Percentiles rank a stretch among this genome's conserved stretches.
These are phyloP conservation scores for Fusarium chaquense DNA, from an alignment of 2,329 filamentous ascomycete species.

Conservation along the genomic window DNA sequence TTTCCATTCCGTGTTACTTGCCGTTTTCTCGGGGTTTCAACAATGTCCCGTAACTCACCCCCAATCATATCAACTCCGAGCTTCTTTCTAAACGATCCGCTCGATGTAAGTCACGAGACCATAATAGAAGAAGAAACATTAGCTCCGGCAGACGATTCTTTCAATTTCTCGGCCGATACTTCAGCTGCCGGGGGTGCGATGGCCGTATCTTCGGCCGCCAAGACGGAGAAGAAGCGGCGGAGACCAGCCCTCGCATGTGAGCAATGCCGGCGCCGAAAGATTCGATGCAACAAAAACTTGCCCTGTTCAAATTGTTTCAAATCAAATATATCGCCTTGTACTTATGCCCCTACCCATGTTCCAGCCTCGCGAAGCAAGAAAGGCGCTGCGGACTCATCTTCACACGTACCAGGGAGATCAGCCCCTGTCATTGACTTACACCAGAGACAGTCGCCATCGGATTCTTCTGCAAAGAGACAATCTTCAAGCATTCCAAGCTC, in stretches of 20 bases:
- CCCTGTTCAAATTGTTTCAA: constrained; percentile 72
- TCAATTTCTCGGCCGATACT: constrained; percentile 4
- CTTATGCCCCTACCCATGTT: constrained; percentile 59
- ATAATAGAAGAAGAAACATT: not conserved
- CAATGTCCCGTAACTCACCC: constrained; percentile 19
- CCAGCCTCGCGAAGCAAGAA: constrained; percentile 48
- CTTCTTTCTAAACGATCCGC: constrained; percentile 33
- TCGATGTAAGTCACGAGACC: constrained; percentile 20
- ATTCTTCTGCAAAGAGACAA: not conserved
- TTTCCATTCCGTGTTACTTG: not conserved
- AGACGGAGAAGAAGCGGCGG: constrained; percentile 54
- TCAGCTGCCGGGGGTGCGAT: constrained; percentile 9
- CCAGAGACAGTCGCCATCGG: constrained; percentile 12
- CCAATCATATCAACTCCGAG: constrained; percentile 29
- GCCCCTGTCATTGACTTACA: constrained; percentile 20
- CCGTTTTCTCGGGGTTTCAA: not conserved
- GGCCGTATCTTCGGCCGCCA: constrained; percentile 24
- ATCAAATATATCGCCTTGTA: constrained; percentile 66
- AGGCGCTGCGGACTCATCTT: constrained; percentile 16
- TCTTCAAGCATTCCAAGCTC: constrained; percentile 47
- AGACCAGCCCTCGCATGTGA: constrained; percentile 63
- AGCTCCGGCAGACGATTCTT: constrained; percentile 5
- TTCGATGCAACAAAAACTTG: constrained; percentile 68
- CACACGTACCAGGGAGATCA: constrained; percentile 40
- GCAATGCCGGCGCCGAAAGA: constrained; percentile 70